phyloP scores from a whole-genome alignment of 2,329 filamentous ascomycete species.

The Ascochyta pisi region DNA sequence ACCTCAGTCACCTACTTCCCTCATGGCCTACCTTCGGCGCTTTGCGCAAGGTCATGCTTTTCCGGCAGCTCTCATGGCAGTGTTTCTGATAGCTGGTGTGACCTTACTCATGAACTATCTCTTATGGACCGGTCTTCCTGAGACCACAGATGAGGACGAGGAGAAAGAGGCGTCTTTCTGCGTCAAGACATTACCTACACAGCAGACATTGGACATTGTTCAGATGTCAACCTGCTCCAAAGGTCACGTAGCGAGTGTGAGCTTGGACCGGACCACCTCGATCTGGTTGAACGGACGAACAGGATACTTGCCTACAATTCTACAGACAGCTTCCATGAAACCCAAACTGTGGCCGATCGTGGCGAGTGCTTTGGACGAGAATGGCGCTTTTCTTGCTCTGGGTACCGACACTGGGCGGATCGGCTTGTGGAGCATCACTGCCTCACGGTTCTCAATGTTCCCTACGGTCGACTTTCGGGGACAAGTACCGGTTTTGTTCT shows the following conservation, averaged over 20 bases:
- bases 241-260: conserved; percentile 72
- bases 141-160: conserved; percentile 54
- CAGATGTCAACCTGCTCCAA: conserved; percentile 67
- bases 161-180: conserved; percentile 62
- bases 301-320: conserved; percentile 37
- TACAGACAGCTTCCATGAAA: conserved; percentile 44
- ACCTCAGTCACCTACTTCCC: conserved; percentile 56
- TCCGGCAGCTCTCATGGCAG: conserved; percentile 67
- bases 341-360: conserved; percentile 57
- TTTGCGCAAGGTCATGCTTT: conserved; percentile 71
- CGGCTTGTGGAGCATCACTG: conserved; percentile 68
- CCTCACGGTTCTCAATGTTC: conserved; percentile 64
- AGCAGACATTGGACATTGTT: conserved; percentile 73
- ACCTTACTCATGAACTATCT: conserved; percentile 77
- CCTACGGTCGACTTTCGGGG: conserved; percentile 61
- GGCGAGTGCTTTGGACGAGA: conserved; percentile 69
- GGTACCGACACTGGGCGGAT: conserved; percentile 65
- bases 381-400: conserved; percentile 70
- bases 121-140: conserved; percentile 67
- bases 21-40: conserved; percentile 59
- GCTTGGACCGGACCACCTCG: conserved; percentile 72
- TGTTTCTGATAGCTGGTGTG: conserved; percentile 69
- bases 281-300: conserved; percentile 60
- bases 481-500: conserved; percentile 71
- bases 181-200: conserved; percentile 66